Evolutionary conservation across 495 filamentous ascomycete genomes (phyloP), one percentile per base, ranked within the genome.

Genomic region (Lentithecium fluviatile): DNA sequence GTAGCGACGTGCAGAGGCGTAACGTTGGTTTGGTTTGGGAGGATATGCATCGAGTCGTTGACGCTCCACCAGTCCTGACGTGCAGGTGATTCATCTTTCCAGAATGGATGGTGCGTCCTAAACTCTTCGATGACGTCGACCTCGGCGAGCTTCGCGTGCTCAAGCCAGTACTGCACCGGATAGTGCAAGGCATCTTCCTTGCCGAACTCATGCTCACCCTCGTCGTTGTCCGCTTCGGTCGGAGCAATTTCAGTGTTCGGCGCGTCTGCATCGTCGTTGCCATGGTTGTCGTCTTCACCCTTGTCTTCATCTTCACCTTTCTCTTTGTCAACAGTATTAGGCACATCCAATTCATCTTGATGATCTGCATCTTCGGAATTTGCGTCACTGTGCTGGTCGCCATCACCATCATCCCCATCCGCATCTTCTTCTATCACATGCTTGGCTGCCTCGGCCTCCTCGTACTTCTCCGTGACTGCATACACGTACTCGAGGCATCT

Each of bases 151-250:
- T 50, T 62, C 6, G 52, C 59, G 37, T 62, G 59, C 23, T 62
- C 52, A 26, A 62, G 56, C 59, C 59, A 62, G 37, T 56, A 62
- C 32, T 62, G 51, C n/a, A 46, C 54, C 3, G 54, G 45, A 40
- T 58, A 50, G 6, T 56, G 37, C 20, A 46, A 15, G 11, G 52
- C 51, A 42, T 54, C 51, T 1, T 54, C 34, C 10, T 21, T 6
- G 40, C 11, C 32, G 40, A 21, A 19, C 7, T 17, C 21, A 3
- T n/a, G 15, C 3, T 47, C 21, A 13, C 13, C 37, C 7, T 47
- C 40, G 3, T 43, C 40, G 6, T n/a, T 20, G 40, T 20, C 19
- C 15, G 40, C 13, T 6, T 6, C 19, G 4, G 40, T 43, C 46
- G 46, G 15, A 2, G 23, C 40, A 3, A 26, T 25, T 29, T 52